A percentile compares a stretch with the other conserved stretches of the same genome.
These are phyloP conservation scores for Xylaria grammica DNA, from an alignment of 495 filamentous ascomycete species.

Conservation along the genomic window DNA sequence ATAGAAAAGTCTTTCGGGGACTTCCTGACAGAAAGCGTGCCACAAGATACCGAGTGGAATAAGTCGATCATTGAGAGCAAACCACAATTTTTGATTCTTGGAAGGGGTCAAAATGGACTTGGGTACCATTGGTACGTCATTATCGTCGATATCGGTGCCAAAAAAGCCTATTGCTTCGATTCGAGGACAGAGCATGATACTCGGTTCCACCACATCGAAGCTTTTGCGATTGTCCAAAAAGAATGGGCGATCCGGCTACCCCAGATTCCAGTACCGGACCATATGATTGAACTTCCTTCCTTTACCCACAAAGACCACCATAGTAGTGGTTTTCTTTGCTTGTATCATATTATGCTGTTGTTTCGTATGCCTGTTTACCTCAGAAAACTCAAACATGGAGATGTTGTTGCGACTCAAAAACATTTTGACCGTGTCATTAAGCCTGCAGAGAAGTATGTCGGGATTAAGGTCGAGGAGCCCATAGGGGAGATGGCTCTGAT, in stretches of 20 bases:
- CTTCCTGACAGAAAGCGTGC: neutral
- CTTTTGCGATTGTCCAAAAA: constrained; percentile 2
- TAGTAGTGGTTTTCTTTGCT: neutral
- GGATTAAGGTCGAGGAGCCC: neutral
- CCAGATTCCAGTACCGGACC: neutral
- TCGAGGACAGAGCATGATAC: constrained; percentile 4
- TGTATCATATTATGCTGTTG: constrained; percentile 3
- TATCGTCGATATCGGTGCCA: constrained; percentile 4
- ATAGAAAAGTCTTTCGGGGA: constrained; percentile 3
- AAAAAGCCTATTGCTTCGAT: constrained; percentile 10
- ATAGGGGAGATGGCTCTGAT: neutral
- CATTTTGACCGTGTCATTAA: neutral
- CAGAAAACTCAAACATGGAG: neutral
- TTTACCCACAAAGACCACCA: neutral
- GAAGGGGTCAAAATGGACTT: neutral
- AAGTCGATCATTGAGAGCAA: neutral
- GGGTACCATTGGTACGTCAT: constrained; percentile 13
- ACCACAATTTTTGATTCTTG: constrained; percentile 16
- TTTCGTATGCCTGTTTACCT: neutral
- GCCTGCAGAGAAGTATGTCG: neutral
- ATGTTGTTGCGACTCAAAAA: neutral
- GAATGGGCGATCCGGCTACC: constrained; percentile 5
- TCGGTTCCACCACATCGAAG: neutral
- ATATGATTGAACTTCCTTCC: constrained; percentile 5
- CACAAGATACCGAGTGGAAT: constrained; percentile 8